Evolutionary conservation across 106 monocot genomes (phyloP), one percentile per base, ranked within the genome.

Genomic region (Allium fistulosum): DNA sequence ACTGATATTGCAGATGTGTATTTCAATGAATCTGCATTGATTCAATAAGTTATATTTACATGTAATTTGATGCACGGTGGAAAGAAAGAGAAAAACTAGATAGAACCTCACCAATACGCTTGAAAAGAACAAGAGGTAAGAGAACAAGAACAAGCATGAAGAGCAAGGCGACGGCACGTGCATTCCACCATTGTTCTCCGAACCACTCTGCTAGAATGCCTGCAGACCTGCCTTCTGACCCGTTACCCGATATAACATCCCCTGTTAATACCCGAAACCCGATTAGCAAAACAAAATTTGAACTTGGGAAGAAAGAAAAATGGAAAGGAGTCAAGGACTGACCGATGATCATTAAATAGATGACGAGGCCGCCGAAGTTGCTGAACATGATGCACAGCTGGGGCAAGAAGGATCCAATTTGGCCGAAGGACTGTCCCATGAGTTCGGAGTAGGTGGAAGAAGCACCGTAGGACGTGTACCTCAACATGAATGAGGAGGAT

Each of bases 401-500:
- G 69, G 80, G 76, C 47, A 11, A 72, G 7, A 8, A 48, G 69
- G 80, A 66, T 1, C 80, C 84, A 15, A 11, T 70, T 2, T 47
- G 60, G 58, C 84, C 84, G 73, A 80, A 84, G 15, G 76, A 72
- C 27, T 66, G 73, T 12, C 70, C 73, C 84, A 80, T 84, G 80
- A 80, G 26, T 14, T 65, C 76, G 17, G 84, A 72, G 58, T 80
- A 84, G 13, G 66, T 58, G 7, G 13, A 46, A 7, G 72, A 58
- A 46, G 9, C 55, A 13, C 73, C 73, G 58, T 48, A 26, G 65
- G 46, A 46, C 46, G 84, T 85, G 85, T 91, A 82, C 17, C 88
- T 82, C 59, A 86, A 62, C 50, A 96, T 84, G 76, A 91, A 88
- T 72, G 85, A 88, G 10, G 80, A 87, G 57, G 95, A 88, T 28